phyloP scores from a whole-genome alignment of 2,329 filamentous ascomycete genomes.

The Penicillium sp. region DNA sequence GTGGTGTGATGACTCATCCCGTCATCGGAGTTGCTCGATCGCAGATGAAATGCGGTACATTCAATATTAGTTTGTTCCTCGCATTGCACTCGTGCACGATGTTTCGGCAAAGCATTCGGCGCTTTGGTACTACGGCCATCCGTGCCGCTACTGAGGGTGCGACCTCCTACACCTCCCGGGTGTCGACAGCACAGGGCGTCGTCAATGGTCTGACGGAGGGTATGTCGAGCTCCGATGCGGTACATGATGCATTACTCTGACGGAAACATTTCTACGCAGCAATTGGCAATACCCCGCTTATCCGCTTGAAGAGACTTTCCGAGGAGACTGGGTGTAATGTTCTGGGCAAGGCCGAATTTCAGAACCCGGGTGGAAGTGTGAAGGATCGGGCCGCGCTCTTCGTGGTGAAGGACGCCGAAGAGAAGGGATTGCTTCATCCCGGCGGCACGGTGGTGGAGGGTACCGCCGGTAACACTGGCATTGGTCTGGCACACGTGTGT shows the following conservation, averaged over 20 bases:
- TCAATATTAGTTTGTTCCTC: conserved; percentile 8
- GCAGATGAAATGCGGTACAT: conserved; percentile 5
- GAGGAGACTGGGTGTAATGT: conserved; percentile 89
- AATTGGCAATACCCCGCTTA: conserved; percentile 95
- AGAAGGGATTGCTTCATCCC: conserved; percentile 73
- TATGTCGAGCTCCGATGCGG: conserved; percentile 42
- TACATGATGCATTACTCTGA: neutral
- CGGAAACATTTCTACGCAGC: conserved; percentile 52
- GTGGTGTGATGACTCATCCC: conserved; percentile 19
- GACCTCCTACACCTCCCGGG: conserved; percentile 63
- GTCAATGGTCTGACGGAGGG: conserved; percentile 78
- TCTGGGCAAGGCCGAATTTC: conserved; percentile 96
- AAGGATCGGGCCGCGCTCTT: conserved; percentile 96
- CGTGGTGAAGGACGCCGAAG: conserved; percentile 90
- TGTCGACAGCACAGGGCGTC: conserved; percentile 76
- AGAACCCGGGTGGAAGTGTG: conserved; percentile 93
- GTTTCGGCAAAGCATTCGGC: conserved; percentile 67
- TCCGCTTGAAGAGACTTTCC: conserved; percentile 83
- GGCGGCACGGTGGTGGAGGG: conserved; percentile 96
- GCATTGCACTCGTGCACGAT: conserved; percentile 46
- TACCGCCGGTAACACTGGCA: conserved; percentile 96
- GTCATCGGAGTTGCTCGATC: conserved; percentile 10
- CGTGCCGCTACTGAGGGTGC: conserved; percentile 50
- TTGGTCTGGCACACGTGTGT: conserved; percentile 95
- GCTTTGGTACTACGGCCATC: conserved; percentile 63